Evolutionary conservation across 306 rosid genomes (phyloP).

Genomic region (Vigna nakashimae): DNA sequence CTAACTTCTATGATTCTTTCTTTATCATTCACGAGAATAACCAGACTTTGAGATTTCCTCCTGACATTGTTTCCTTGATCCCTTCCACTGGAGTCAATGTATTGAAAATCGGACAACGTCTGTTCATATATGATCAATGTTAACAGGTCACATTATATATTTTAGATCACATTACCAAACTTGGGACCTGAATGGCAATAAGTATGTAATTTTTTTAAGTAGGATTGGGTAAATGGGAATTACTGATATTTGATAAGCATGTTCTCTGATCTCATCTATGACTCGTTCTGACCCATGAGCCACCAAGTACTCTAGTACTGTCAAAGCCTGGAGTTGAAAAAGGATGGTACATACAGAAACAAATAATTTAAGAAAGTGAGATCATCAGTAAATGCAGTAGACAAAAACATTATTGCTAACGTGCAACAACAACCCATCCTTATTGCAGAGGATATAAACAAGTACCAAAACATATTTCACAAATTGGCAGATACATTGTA

Average conservation of each 20-base stretch:
- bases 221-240: constrained; percentile 36
- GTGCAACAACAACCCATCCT: constrained; percentile 13
- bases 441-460: constrained; percentile 33
- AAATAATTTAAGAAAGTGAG: not conserved
- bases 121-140: constrained; percentile 50
- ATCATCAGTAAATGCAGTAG: constrained; percentile 28
- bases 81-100: constrained; percentile 90
- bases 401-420: not conserved
- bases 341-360: constrained; percentile 38
- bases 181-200: constrained; percentile 4
- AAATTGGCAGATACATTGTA: constrained; percentile 7
- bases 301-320: constrained; percentile 91
- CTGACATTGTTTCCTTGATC: constrained; percentile 96
- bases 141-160: constrained; percentile 37
- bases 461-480: not conserved
- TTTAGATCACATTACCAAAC: constrained; percentile 30
- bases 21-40: constrained; percentile 86
- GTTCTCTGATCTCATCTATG: constrained; percentile 95
- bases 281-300: constrained; percentile 96
- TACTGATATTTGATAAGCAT: constrained; percentile 97
- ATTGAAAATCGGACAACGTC: constrained; percentile 85
- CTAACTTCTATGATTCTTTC: constrained; percentile 85
- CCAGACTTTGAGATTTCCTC: constrained; percentile 87
- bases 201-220: constrained; percentile 32
- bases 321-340: constrained; percentile 72